Conservation (phyloP, 2,329 filamentous ascomycete species). For the Cladosporium cucumerinum region DNA sequence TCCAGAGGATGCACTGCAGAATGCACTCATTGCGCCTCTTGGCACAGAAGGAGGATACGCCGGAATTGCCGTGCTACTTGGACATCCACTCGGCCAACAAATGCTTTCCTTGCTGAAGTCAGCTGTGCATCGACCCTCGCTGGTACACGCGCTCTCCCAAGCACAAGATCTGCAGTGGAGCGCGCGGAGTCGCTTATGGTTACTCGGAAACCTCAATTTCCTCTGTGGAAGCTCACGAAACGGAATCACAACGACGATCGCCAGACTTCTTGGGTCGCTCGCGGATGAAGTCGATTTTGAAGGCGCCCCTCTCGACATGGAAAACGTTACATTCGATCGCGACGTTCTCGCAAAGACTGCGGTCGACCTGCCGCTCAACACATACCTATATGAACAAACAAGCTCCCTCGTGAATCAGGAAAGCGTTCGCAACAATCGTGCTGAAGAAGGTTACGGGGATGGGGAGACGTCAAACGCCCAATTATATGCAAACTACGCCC, state of each 20-base stretch:
- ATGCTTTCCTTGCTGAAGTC: constrained; percentile 27
- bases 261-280: constrained; percentile 54
- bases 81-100: constrained; percentile 27
- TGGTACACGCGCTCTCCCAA: constrained; percentile 7
- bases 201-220: constrained; percentile 58
- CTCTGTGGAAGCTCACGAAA: constrained; percentile 23
- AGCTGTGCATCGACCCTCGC: constrained; percentile 23
- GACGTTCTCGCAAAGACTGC: constrained; percentile 45
- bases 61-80: constrained; percentile 29
- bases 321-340: constrained; percentile 34
- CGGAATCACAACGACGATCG: constrained; percentile 56
- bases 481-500: constrained; percentile 77
- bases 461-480: constrained; percentile 59
- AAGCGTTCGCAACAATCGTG: constrained; percentile 39
- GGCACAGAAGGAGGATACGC: constrained; percentile 25
- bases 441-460: constrained; percentile 26
- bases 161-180: constrained; percentile 1
- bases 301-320: constrained; percentile 27
- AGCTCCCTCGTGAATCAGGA: constrained; percentile 69
- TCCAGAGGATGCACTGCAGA: constrained; percentile 27
- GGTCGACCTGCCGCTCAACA: constrained; percentile 33
- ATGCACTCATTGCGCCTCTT: constrained; percentile 34
- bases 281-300: constrained; percentile 56
- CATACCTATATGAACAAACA: constrained; percentile 63
- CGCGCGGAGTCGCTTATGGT: constrained; percentile 48